Evolutionary conservation across 306 rosid species (phyloP).

Genomic region (Quercus ilex): DNA sequence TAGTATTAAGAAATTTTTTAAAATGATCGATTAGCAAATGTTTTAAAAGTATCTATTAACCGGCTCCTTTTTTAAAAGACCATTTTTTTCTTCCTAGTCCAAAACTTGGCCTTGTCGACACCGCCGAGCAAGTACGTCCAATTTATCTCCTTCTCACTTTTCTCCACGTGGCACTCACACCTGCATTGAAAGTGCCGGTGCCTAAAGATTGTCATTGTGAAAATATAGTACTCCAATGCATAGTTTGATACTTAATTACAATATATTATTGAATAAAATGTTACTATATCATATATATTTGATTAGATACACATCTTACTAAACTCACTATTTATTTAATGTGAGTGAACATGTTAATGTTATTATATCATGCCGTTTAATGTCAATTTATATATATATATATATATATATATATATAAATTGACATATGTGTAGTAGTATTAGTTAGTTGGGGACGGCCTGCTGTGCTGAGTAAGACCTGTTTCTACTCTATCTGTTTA

Average conservation of each 20-base stretch:
- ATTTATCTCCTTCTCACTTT: conserved; percentile 32
- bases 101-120: conserved; percentile 68
- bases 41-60: too few relatives aligned
- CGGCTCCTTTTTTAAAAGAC: background rate
- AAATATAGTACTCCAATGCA: background rate
- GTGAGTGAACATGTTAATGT: conserved; percentile 6
- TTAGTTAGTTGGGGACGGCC: conserved; percentile 53
- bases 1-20: too few relatives aligned
- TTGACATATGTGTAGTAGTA: conserved; percentile 38
- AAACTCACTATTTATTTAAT: conserved; percentile 19
- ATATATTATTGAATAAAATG: too few relatives aligned
- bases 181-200: conserved; percentile 44
- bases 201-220: conserved; percentile 27
- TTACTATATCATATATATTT: background rate
- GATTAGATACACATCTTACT: conserved; percentile 20
- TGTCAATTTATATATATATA: conserved; percentile 27
- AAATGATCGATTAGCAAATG: too few relatives aligned
- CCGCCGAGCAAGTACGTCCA: conserved; percentile 60
- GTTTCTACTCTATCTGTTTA: conserved; percentile 36
- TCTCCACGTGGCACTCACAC: conserved; percentile 76
- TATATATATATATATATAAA: conserved; percentile 2
- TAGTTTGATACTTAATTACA: too few relatives aligned
- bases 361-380: conserved; percentile 34
- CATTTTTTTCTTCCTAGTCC: conserved; percentile 34
- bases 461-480: conserved; percentile 26